phyloP scores from a whole-genome alignment of 2,329 filamentous ascomycete species.

The Nothophoma quercina region DNA sequence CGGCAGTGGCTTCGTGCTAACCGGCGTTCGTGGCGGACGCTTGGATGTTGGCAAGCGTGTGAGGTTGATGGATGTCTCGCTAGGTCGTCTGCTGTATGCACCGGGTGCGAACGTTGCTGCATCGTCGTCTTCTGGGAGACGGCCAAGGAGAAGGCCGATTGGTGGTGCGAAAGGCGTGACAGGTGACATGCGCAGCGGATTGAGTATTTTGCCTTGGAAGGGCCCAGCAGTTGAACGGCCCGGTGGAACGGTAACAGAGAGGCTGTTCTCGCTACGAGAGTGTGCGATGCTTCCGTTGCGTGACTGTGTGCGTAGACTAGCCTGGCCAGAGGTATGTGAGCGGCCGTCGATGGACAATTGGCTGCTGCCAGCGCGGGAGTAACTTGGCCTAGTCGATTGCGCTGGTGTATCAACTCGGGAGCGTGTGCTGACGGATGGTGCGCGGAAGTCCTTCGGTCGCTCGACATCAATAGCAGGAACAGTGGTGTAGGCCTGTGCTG shows the following conservation, averaged over 20 bases:
- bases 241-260: neutral
- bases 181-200: slow-evolving; percentile 32
- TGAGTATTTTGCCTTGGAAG: slow-evolving; percentile 19
- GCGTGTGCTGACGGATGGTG: slow-evolving; percentile 16
- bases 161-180: slow-evolving; percentile 24
- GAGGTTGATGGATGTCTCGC: slow-evolving; percentile 11
- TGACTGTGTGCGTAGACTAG: slow-evolving; percentile 15
- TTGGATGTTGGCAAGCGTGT: slow-evolving; percentile 2
- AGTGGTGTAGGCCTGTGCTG: slow-evolving; percentile 24
- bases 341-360: slow-evolving; percentile 8
- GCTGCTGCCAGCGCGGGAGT: slow-evolving; percentile 22
- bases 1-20: slow-evolving; percentile 39
- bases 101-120: slow-evolving; percentile 13
- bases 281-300: slow-evolving; percentile 1
- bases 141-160: slow-evolving; percentile 15
- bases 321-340: slow-evolving; percentile 3
- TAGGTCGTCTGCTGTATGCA: slow-evolving; percentile 17
- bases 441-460: slow-evolving; percentile 24
- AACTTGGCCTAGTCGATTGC: slow-evolving; percentile 2
- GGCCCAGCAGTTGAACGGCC: neutral
- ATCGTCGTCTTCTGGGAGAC: slow-evolving; percentile 9
- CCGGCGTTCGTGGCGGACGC: slow-evolving; percentile 7
- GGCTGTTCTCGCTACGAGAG: neutral
- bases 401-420: slow-evolving; percentile 18
- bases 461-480: slow-evolving; percentile 29